Conservation (phyloP, 2,329 filamentous ascomycete genomes). For the Aspergillus quadricinctus region DNA sequence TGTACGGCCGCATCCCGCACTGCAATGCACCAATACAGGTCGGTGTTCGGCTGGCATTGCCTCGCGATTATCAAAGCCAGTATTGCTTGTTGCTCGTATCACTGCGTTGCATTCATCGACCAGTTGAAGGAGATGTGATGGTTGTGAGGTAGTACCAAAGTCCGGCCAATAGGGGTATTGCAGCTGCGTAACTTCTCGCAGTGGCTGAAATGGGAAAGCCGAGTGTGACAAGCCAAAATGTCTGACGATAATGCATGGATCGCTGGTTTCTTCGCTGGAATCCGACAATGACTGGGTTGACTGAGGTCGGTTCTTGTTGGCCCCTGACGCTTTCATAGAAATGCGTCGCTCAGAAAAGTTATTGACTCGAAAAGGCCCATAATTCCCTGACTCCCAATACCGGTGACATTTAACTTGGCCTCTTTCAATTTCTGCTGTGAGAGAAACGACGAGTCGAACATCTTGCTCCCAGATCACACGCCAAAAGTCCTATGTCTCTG, state of each 20-base stretch:
- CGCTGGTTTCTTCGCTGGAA: conserved; percentile 26
- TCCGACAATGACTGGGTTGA: conserved; percentile 22
- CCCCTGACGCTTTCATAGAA: conserved; percentile 62
- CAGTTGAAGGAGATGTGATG: conserved; percentile 76
- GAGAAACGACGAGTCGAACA: conserved; percentile 89
- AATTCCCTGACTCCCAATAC: conserved; percentile 80
- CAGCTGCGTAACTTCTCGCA: conserved; percentile 89
- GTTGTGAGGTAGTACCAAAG: conserved; percentile 87
- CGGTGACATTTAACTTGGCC: conserved; percentile 92
- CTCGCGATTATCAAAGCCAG: conserved; percentile 39
- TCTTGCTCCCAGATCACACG: conserved; percentile 96
- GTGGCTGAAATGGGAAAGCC: conserved; percentile 72
- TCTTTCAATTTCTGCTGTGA: conserved; percentile 90
- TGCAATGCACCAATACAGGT: conserved; percentile 90
- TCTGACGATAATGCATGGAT: conserved; percentile 74
- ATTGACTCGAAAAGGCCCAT: conserved; percentile 71
- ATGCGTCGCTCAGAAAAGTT: conserved; percentile 77
- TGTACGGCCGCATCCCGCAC: conserved; percentile 89
- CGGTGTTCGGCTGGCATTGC: conserved; percentile 54
- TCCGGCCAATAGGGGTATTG: conserved; percentile 98
- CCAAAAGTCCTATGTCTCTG: conserved; percentile 76
- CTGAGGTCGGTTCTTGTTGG: conserved; percentile 37
- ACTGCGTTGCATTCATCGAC: conserved; percentile 83
- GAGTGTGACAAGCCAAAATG: conserved; percentile 81
- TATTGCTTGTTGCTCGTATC: conserved; percentile 36